Conservation (phyloP, 2,329 filamentous ascomycete species). For the Scedosporium apiospermum region DNA sequence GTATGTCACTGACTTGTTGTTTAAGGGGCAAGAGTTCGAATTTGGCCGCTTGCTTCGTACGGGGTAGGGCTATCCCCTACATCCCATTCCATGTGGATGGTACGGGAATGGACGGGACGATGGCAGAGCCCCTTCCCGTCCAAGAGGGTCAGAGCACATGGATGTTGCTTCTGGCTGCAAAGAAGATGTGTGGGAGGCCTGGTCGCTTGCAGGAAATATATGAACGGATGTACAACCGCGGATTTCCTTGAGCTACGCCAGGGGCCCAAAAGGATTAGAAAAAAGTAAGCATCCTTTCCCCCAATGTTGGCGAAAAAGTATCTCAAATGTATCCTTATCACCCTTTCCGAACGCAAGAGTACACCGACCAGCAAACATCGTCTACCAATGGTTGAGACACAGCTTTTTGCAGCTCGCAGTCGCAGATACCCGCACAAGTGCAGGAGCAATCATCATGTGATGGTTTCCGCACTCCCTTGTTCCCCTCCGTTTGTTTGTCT, state of each 20-base stretch:
- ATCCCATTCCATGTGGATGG: background rate
- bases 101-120: background rate
- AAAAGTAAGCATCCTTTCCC: background rate
- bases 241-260: too few relatives aligned
- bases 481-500: background rate
- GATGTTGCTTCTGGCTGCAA: too few relatives aligned
- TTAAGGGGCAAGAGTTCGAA: background rate
- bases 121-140: too few relatives aligned
- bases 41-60: background rate
- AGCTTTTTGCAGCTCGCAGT: background rate
- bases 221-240: too few relatives aligned
- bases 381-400: background rate
- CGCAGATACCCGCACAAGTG: background rate
- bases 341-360: background rate
- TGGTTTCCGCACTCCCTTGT: background rate
- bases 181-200: too few relatives aligned
- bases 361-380: background rate
- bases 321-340: background rate
- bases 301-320: background rate
- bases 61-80: background rate
- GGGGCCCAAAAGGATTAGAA: background rate
- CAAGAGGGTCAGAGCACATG: too few relatives aligned
- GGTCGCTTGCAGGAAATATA: too few relatives aligned
- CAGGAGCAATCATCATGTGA: background rate
- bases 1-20: too few relatives aligned